Percentiles rank a stretch among this genome's conserved stretches.
These are phyloP conservation scores for Auricularia cornea DNA, from an alignment of 768 basidiomycete genomes.

Conservation along the genomic window DNA sequence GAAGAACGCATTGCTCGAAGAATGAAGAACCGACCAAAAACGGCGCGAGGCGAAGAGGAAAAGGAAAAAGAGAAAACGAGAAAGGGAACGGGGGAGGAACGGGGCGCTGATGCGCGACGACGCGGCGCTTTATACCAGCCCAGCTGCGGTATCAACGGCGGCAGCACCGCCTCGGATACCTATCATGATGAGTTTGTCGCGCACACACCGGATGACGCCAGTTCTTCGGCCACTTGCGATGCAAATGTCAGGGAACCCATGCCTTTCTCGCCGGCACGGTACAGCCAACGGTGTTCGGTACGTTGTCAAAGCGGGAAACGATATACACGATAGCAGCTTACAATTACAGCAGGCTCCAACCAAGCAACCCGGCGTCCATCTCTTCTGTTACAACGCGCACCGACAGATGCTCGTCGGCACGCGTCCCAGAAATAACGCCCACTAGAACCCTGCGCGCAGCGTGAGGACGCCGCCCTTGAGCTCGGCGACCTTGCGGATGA, in stretches of 20 bases:
- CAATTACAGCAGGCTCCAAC: neutral
- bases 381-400: no score
- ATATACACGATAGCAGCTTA: no score
- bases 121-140: neutral
- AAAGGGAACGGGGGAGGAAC: neutral
- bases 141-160: neutral
- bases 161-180: neutral
- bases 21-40: neutral
- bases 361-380: no score
- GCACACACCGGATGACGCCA: no score
- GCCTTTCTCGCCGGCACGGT: no score
- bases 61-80: neutral
- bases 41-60: neutral
- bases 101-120: neutral
- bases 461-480: conserved; percentile 59
- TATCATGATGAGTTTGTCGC: no score
- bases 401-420: neutral
- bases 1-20: neutral
- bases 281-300: no score
- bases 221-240: no score
- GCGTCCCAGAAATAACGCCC: neutral
- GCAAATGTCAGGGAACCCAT: no score
- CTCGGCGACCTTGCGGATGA: conserved; percentile 73
- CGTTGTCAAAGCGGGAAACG: no score
- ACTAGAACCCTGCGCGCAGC: conserved; percentile 27